Evolutionary conservation across 192 early-diverging fungal genomes (phyloP).

Genomic region (Pilaira anomala): DNA sequence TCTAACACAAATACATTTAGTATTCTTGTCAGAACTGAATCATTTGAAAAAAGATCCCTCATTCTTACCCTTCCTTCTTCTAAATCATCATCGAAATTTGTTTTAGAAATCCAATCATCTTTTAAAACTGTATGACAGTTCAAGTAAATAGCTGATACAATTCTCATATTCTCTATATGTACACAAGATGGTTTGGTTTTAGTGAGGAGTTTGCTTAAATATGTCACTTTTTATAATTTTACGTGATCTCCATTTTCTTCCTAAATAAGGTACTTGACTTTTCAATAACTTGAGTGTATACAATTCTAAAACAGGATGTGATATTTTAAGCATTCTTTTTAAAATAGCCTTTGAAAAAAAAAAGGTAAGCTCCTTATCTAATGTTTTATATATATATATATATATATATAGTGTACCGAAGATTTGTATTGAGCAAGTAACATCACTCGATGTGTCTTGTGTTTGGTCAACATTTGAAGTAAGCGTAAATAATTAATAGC

Average conservation of each 20-base stretch:
- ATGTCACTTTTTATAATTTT: background rate
- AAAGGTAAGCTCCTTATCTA: background rate
- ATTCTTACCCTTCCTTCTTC: conserved; percentile 65
- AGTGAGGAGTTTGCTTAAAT: background rate
- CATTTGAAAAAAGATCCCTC: too few species aligned
- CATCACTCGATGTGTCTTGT: conserved; percentile 71
- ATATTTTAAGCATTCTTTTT: conserved; percentile 73
- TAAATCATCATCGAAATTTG: conserved; percentile 63
- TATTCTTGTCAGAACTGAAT: too few species aligned
- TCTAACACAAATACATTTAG: too few species aligned
- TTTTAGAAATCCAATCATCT: conserved; percentile 69
- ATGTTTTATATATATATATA: background rate
- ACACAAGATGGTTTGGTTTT: background rate
- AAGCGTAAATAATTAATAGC: conserved; percentile 72
- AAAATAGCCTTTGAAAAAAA: conserved; percentile 53
- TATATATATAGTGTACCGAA: conserved; percentile 34
- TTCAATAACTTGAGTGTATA: conserved; percentile 81
- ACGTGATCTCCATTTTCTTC: conserved; percentile 78
- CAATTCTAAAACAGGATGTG: conserved; percentile 60
- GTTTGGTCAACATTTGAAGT: conserved; percentile 80
- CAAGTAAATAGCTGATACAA: conserved; percentile 72
- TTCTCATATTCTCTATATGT: conserved; percentile 71
- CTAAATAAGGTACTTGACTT: conserved; percentile 74
- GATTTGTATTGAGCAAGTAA: conserved; percentile 84
- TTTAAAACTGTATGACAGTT: conserved; percentile 56